Evolutionary conservation across 257 asterid species (phyloP).

Genomic region (Plectranthus barbatus): DNA sequence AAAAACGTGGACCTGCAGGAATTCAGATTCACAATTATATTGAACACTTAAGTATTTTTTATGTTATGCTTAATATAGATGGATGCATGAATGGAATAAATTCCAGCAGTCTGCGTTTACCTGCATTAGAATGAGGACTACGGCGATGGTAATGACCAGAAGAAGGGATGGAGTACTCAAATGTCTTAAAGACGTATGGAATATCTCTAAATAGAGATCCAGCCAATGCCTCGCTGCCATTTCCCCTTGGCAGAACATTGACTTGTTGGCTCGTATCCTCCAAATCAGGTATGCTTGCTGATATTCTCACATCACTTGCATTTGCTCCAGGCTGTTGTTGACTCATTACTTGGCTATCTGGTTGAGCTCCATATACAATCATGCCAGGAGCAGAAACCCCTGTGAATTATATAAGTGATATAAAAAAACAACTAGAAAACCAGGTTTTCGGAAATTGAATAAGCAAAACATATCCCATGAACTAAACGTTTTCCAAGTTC

Average conservation of each 20-base stretch:
- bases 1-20: background rate
- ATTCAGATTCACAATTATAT: background rate
- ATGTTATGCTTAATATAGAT: background rate
- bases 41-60: background rate
- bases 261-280: constrained; percentile 25
- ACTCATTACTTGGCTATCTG: constrained; percentile 16
- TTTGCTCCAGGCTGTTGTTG: constrained; percentile 19
- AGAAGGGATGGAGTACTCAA: constrained; percentile 47
- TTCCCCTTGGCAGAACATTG: constrained; percentile 23
- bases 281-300: constrained; percentile 27
- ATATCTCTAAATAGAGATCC: constrained; percentile 34
- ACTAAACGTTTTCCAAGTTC: constrained; percentile 28
- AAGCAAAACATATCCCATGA: background rate
- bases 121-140: constrained; percentile 84
- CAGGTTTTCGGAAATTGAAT: background rate
- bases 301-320: constrained; percentile 20
- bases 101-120: constrained; percentile 25
- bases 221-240: constrained; percentile 22
- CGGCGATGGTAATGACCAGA: constrained; percentile 47
- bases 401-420: constrained; percentile 10
- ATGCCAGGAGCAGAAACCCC: constrained; percentile 23
- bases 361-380: constrained; percentile 32
- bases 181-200: constrained; percentile 37
- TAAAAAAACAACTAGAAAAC: background rate
- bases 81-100: background rate